Percentiles rank a stretch among this genome's conserved stretches.
Evolutionary conservation across 2,329 filamentous ascomycete species (phyloP).

Genomic region (Tympanopsis confertula): DNA sequence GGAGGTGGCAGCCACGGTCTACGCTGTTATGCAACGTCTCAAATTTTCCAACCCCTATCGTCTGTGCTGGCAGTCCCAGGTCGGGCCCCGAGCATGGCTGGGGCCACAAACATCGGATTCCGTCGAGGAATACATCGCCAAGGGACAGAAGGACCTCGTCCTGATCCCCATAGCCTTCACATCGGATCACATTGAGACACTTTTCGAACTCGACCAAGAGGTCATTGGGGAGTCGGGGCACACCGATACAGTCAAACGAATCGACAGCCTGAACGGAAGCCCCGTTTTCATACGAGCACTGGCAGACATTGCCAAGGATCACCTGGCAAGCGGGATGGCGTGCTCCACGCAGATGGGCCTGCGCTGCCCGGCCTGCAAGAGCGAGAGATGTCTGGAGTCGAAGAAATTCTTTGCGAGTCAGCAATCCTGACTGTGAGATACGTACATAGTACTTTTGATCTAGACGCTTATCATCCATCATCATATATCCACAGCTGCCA

Average conservation of each 20-base stretch:
- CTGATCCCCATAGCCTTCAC: conserved; percentile 95
- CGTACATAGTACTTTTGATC: too few relatives aligned
- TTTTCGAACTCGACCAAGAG: conserved; percentile 88
- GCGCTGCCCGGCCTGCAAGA: conserved; percentile 86
- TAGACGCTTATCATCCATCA: too few relatives aligned
- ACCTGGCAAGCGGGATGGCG: conserved; percentile 55
- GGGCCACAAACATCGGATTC: conserved; percentile 85
- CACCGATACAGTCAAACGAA: conserved; percentile 72
- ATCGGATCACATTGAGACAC: conserved; percentile 92
- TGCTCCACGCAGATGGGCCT: conserved; percentile 81
- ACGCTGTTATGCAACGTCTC: conserved; percentile 89
- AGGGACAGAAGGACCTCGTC: conserved; percentile 81
- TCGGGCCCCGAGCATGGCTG: conserved; percentile 88
- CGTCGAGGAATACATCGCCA: conserved; percentile 77
- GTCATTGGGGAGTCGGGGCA: conserved; percentile 81
- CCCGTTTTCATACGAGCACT: conserved; percentile 82
- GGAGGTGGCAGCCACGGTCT: conserved; percentile 89
- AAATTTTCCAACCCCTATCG: conserved; percentile 84
- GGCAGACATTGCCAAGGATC: conserved; percentile 72
- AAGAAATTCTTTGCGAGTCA: conserved; percentile 52
- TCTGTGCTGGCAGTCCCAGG: conserved; percentile 95
- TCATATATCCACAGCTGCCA: too few relatives aligned
- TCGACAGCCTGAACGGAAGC: conserved; percentile 83
- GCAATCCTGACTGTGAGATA: conserved; percentile 8
- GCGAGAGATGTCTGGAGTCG: conserved; percentile 71